A percentile compares a stretch with the other conserved stretches of the same genome.
Evolutionary conservation across 2,329 filamentous ascomycete genomes (phyloP).

Genomic region (Tolypocladium nubicola): DNA sequence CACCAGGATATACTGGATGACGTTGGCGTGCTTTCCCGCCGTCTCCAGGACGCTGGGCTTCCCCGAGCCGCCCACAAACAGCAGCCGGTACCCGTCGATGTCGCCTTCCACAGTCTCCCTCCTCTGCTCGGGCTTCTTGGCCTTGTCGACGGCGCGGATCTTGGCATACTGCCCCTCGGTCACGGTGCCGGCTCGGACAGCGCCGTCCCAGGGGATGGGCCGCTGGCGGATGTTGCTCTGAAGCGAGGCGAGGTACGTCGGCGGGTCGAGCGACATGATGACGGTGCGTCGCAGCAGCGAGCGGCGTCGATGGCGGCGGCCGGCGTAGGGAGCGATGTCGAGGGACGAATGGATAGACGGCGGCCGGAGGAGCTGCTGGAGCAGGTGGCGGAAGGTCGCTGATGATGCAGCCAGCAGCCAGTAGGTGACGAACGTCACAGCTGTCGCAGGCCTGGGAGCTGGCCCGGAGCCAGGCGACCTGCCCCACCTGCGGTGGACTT

Average conservation of each 20-base stretch:
- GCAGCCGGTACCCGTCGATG: constrained; percentile 64
- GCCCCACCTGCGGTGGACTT: background rate
- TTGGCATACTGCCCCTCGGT: constrained; percentile 89
- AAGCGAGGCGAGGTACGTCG: constrained; percentile 72
- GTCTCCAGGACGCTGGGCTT: constrained; percentile 66
- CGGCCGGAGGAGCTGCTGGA: background rate
- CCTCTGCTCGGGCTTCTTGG: constrained; percentile 74
- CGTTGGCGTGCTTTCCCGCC: constrained; percentile 75
- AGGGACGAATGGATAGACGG: background rate
- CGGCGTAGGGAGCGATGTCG: background rate
- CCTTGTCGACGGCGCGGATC: constrained; percentile 95
- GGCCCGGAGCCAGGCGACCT: background rate
- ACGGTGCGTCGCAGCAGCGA: constrained; percentile 4
- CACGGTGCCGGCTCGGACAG: constrained; percentile 85
- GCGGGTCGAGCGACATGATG: constrained; percentile 81
- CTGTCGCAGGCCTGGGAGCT: background rate
- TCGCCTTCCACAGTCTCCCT: constrained; percentile 73
- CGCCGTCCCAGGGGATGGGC: constrained; percentile 96
- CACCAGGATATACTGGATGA: constrained; percentile 91
- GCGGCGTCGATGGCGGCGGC: background rate
- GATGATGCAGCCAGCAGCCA: background rate
- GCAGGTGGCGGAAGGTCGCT: background rate
- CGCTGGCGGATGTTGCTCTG: constrained; percentile 96
- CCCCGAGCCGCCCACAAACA: constrained; percentile 71
- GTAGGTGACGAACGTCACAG: background rate